Percentiles rank a stretch among this genome's conserved stretches.
phyloP scores from a whole-genome alignment of 176 grass and related monocot species.

The Neostapfia colusana region DNA sequence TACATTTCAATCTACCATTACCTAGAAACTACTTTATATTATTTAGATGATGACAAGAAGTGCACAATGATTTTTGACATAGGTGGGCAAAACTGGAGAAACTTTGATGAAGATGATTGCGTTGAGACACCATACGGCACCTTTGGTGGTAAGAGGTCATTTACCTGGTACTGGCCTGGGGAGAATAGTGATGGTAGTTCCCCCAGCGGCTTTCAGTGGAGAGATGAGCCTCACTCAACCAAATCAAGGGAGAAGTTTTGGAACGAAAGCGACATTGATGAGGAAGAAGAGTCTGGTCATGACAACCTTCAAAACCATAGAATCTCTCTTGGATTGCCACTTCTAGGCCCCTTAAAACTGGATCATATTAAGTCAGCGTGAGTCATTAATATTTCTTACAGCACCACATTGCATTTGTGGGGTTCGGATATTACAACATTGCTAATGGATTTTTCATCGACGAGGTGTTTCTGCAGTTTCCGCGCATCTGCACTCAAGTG shows the following conservation, averaged over 20 bases:
- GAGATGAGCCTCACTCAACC: constrained; percentile 49
- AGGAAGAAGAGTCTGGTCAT: constrained; percentile 44
- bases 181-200: constrained; percentile 39
- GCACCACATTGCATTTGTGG: neutral
- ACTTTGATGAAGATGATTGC: constrained; percentile 46
- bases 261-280: constrained; percentile 82
- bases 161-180: constrained; percentile 64
- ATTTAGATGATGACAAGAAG: constrained; percentile 25
- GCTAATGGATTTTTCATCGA: constrained; percentile 13
- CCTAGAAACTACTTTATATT: neutral
- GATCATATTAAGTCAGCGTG: constrained; percentile 83
- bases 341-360: constrained; percentile 55
- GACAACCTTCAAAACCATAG: constrained; percentile 50
- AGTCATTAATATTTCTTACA: constrained; percentile 43
- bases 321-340: constrained; percentile 69
- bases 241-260: constrained; percentile 57
- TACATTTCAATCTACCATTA: constrained; percentile 2
- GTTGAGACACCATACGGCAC: constrained; percentile 28
- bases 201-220: constrained; percentile 61
- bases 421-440: neutral
- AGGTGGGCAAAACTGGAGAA: constrained; percentile 48
- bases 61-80: neutral
- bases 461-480: constrained; percentile 51
- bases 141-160: constrained; percentile 53
- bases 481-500: constrained; percentile 77